Evolutionary conservation across 306 rosid genomes (phyloP).

Genomic region (Quercus engelmannii): DNA sequence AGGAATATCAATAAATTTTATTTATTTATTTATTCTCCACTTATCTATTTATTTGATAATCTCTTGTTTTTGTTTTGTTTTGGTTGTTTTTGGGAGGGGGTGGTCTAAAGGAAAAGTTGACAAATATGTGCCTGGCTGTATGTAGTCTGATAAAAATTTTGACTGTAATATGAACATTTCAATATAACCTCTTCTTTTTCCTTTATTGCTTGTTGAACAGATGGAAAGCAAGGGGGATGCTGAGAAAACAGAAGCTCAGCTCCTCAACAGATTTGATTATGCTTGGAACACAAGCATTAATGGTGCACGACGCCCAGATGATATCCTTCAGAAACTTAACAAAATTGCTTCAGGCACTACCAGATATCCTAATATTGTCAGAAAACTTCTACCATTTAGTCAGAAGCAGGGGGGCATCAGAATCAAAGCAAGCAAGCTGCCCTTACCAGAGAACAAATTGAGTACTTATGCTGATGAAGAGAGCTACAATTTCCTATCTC

Average conservation of each 20-base stretch:
- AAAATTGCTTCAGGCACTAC: constrained; percentile 38
- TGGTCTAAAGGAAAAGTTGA: no score
- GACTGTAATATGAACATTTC: neutral
- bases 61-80: no score
- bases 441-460: constrained; percentile 29
- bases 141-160: neutral
- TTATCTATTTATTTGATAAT: neutral
- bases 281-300: constrained; percentile 74
- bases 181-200: neutral
- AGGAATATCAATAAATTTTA: neutral
- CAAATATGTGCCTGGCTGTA: neutral
- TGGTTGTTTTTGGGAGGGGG: neutral
- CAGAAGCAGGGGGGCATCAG: constrained; percentile 61
- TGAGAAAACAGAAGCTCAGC: constrained; percentile 49
- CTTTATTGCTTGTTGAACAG: constrained; percentile 40
- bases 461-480: constrained; percentile 29
- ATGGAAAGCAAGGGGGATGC: constrained; percentile 68
- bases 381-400: constrained; percentile 51
- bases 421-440: constrained; percentile 47
- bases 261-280: constrained; percentile 75
- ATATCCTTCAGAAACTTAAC: constrained; percentile 52
- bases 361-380: constrained; percentile 34
- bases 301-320: constrained; percentile 56
- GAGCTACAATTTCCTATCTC: constrained; percentile 43
- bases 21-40: neutral